Evolutionary conservation across 257 asterid genomes (phyloP).

Genomic region (Solanum ossicruentum): DNA sequence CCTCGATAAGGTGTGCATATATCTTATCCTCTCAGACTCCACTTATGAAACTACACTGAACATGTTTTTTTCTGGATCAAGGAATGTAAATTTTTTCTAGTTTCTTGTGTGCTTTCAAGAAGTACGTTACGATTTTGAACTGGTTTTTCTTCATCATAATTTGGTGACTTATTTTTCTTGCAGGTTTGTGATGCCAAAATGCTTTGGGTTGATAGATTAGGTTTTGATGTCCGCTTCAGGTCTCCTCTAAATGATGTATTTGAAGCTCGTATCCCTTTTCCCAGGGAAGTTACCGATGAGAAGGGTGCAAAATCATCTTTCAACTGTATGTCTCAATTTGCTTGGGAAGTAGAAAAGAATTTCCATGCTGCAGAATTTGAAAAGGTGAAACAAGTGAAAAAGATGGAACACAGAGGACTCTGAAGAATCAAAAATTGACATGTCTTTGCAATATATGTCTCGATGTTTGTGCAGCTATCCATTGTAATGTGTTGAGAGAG

Average conservation of each 20-base stretch:
- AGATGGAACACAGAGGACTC: constrained; percentile 19
- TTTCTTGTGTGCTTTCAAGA: background rate
- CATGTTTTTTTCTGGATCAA: background rate
- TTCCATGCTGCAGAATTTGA: constrained; percentile 37
- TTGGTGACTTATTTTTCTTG: background rate
- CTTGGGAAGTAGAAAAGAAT: constrained; percentile 94
- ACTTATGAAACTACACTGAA: background rate
- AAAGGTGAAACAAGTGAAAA: constrained; percentile 62
- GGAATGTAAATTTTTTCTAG: background rate
- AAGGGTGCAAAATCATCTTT: constrained; percentile 96
- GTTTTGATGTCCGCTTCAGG: constrained; percentile 60
- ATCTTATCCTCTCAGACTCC: background rate
- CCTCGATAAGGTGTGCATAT: background rate
- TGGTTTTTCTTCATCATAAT: background rate
- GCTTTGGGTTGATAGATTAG: constrained; percentile 93
- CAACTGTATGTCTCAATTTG: constrained; percentile 92
- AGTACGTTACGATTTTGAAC: background rate
- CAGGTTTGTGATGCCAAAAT: constrained; percentile 78
- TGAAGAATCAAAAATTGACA: background rate
- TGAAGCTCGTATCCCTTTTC: constrained; percentile 89
- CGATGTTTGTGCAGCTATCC: background rate
- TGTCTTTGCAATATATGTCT: background rate
- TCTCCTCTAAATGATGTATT: constrained; percentile 45
- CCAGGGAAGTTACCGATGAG: constrained; percentile 75
- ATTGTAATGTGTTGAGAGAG: background rate